phyloP scores from a whole-genome alignment of 257 asterid genomes.

The Solanum peruvianum region DNA sequence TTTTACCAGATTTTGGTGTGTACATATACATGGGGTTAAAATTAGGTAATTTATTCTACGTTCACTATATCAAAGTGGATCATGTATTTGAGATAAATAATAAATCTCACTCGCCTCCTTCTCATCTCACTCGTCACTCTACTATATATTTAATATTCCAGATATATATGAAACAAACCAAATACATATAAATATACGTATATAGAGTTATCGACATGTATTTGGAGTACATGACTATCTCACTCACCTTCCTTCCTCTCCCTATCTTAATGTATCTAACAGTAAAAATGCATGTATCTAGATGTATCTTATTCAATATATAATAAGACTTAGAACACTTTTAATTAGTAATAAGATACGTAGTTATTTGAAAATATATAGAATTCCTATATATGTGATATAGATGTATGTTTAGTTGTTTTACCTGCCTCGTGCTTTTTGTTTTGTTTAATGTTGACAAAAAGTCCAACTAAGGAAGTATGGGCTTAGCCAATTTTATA shows the following conservation, averaged over 20 bases:
- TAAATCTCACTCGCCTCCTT: neutral
- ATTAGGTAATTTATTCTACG: neutral
- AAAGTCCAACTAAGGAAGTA: neutral
- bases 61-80: neutral
- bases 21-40: neutral
- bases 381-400: no score
- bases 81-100: neutral
- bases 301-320: no score
- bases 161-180: no score
- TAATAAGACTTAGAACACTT: no score
- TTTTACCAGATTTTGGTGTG: neutral
- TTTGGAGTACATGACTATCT: neutral
- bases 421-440: no score
- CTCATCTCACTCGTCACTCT: neutral
- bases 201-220: neutral
- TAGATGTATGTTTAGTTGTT: no score
- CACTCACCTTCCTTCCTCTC: neutral
- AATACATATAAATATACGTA: no score
- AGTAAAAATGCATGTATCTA: no score
- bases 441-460: neutral
- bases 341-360: no score
- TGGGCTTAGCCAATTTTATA: neutral
- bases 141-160: no score
- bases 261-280: fast-evolving
- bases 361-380: no score